A percentile compares a stretch with the other conserved stretches of the same genome.
These are phyloP conservation scores for Aureobasidium vineae DNA, from an alignment of 2,329 filamentous ascomycete species.

Conservation along the genomic window DNA sequence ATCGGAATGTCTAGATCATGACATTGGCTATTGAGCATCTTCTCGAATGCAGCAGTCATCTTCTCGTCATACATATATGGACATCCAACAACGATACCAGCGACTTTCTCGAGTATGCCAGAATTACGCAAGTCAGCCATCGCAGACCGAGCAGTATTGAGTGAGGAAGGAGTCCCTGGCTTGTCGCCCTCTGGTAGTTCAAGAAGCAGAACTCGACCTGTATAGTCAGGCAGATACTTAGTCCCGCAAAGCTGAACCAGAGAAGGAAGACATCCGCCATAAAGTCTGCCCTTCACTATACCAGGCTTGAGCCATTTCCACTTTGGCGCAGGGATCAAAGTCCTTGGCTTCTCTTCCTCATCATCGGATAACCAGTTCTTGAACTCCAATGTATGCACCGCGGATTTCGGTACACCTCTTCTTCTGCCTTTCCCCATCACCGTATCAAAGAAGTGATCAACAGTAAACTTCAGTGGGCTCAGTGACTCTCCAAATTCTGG, in stretches of 20 bases:
- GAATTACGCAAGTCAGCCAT: slow-evolving; percentile 24
- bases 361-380: slow-evolving; percentile 13
- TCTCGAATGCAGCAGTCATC: slow-evolving; percentile 15
- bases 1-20: slow-evolving; percentile 17
- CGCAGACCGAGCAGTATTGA: background rate
- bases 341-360: background rate
- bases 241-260: slow-evolving; percentile 22
- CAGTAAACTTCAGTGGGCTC: slow-evolving; percentile 30
- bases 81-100: slow-evolving; percentile 26
- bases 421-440: background rate
- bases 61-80: slow-evolving; percentile 27
- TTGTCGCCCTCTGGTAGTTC: slow-evolving; percentile 25
- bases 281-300: slow-evolving; percentile 11
- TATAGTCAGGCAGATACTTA: slow-evolving; percentile 19
- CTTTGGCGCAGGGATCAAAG: background rate
- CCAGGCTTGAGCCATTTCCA: slow-evolving; percentile 30
- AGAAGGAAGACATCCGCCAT: slow-evolving; percentile 28
- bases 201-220: slow-evolving; percentile 16
- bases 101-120: slow-evolving; percentile 12
- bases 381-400: slow-evolving; percentile 6
- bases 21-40: slow-evolving; percentile 7
- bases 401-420: background rate
- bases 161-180: background rate
- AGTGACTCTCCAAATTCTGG: slow-evolving; percentile 34
- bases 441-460: slow-evolving; percentile 29